Percentiles rank a stretch among this genome's conserved stretches.
Evolutionary conservation across 495 filamentous ascomycete species (phyloP).

Genomic region (Aspergillus haitiensis): DNA sequence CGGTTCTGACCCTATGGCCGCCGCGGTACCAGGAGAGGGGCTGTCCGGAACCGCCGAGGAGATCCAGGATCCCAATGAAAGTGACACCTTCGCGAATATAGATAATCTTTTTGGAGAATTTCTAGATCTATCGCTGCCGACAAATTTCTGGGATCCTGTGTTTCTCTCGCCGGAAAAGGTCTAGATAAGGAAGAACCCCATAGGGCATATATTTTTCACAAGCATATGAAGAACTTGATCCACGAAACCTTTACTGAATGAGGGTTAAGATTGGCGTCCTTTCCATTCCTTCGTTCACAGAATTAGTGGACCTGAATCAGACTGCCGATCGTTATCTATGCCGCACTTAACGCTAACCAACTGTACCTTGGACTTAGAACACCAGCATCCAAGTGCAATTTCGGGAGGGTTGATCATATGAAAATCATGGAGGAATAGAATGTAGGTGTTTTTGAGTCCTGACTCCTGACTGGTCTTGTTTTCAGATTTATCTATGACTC

Average conservation of each 20-base stretch:
- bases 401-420: too few species aligned
- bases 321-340: slow-evolving; percentile 11
- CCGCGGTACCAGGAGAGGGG: background rate
- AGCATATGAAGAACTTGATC: slow-evolving; percentile 10
- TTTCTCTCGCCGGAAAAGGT: slow-evolving; percentile 28
- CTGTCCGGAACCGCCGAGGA: background rate
- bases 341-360: background rate
- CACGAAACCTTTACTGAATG: slow-evolving; percentile 6
- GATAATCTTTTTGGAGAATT: slow-evolving; percentile 46
- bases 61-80: slow-evolving; percentile 11
- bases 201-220: background rate
- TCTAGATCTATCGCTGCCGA: slow-evolving; percentile 42
- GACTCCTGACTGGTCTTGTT: too few species aligned
- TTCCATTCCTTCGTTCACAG: slow-evolving; percentile 1
- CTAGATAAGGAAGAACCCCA: slow-evolving; percentile 5
- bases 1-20: background rate
- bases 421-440: too few species aligned
- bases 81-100: slow-evolving; percentile 37
- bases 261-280: slow-evolving; percentile 1
- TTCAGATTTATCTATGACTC: too few species aligned
- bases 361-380: background rate
- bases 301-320: background rate
- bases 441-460: too few species aligned
- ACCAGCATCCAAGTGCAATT: too few species aligned
- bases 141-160: slow-evolving; percentile 47